A percentile compares a stretch with the other conserved stretches of the same genome.
Evolutionary conservation across 2,329 filamentous ascomycete species (phyloP).

Genomic region (Ophiostoma quercus): DNA sequence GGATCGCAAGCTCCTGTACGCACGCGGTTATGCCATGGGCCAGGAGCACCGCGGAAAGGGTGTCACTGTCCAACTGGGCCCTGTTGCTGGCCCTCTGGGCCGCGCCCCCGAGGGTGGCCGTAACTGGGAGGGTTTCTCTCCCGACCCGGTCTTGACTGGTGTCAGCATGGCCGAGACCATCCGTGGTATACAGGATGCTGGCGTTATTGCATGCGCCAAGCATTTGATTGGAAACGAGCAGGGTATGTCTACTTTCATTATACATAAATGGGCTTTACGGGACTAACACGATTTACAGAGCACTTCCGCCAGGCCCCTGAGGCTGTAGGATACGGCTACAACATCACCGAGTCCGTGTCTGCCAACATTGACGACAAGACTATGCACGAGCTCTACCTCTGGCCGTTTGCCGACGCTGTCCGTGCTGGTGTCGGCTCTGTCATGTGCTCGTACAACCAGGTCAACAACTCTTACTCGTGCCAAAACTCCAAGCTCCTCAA

Average conservation of each 20-base stretch:
- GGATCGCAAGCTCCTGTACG: conserved; percentile 66
- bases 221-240: conserved; percentile 68
- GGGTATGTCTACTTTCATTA: conserved; percentile 32
- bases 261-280: not conserved
- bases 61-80: conserved; percentile 67
- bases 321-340: conserved; percentile 55
- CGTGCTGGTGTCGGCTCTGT: conserved; percentile 47
- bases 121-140: conserved; percentile 67
- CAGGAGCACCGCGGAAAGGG: conserved; percentile 67
- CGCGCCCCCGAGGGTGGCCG: conserved; percentile 62
- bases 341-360: conserved; percentile 53
- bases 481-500: conserved; percentile 61
- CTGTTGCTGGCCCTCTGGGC: conserved; percentile 67
- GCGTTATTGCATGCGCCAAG: conserved; percentile 73
- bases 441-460: conserved; percentile 55
- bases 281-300: conserved; percentile 39
- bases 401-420: conserved; percentile 60
- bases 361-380: conserved; percentile 55
- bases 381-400: conserved; percentile 58
- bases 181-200: conserved; percentile 72
- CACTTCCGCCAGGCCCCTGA: conserved; percentile 63
- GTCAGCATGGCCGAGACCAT: conserved; percentile 67
- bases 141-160: conserved; percentile 71
- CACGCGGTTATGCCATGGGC: conserved; percentile 66
- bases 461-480: conserved; percentile 63